Base-by-base conservation (phyloP, 306 rosid species). In the Prunus mongolica region DNA sequence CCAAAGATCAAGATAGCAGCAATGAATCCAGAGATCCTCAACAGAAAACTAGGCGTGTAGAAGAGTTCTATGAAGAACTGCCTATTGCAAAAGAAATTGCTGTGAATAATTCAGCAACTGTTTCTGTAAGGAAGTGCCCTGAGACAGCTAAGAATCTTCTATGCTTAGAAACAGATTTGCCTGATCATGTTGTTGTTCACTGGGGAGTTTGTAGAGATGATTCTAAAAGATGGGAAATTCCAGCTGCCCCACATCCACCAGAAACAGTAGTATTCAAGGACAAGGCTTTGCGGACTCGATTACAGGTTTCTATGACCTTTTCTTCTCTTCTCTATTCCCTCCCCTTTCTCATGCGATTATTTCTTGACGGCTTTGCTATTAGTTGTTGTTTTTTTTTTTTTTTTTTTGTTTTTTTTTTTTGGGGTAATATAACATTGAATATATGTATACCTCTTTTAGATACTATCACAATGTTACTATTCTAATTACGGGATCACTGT, bases 171-270 rank as follows among this genome's bases (percentile, higher is more conserved):
- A 91, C 94, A 2, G 96, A 96, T 86, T 78, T 92, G 68, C 89
- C 87, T 55, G 96, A 95, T 67, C 83, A 86, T 79, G 78, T 84
- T 77, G 75, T 87, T 68, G 88, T 96, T 78, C 99, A 96, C 67
- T 96, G 99, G 99, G 98, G 98, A 73, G 98, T 86, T 77, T 91
- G 96, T 81, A 81, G 86, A 75, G 98, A 89, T 85, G 86, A 86
- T 76, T 72, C 87, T 65, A 87, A 81, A 68, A 89, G 54, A 79
- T 96, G 99, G 99, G 96, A 93, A 87, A 81, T 88, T 82, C 98
- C 98, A 60, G 86, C 87, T 60, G 63, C 85, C 28, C 93, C 93
- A 50, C 84, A 82, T 86, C 99, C 97, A 10, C 93, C 90, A 19
- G 84, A 87, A 82, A 96, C 99, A 55, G 71, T 58, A 46, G 70